Evolutionary conservation across 306 rosid genomes (phyloP).

Genomic region (Herpetospermum pedunculosum): DNA sequence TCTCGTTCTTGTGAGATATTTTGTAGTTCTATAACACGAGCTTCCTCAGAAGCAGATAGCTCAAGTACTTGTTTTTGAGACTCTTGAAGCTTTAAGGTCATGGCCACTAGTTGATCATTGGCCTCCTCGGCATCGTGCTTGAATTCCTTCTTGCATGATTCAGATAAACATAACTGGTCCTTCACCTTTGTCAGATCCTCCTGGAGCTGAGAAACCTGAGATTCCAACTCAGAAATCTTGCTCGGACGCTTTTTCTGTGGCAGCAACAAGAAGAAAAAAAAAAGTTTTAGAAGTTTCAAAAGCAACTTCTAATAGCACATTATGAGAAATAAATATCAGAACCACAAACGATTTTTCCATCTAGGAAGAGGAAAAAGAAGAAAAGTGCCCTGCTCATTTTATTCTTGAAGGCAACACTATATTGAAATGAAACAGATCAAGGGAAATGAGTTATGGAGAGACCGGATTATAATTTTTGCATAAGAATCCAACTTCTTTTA

Average conservation of each 20-base stretch:
- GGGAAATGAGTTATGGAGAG: background rate
- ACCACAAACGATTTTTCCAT: background rate
- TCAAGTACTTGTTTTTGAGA: conserved; percentile 48
- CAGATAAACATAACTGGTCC: conserved; percentile 46
- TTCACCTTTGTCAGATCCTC: conserved; percentile 56
- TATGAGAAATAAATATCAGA: background rate
- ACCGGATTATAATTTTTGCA: background rate
- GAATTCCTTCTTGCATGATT: conserved; percentile 62
- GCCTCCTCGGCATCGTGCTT: conserved; percentile 59
- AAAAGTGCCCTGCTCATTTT: background rate
- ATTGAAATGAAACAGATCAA: background rate
- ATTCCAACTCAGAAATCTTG: conserved; percentile 75
- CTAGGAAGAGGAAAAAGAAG: background rate
- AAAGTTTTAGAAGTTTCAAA: background rate
- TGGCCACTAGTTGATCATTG: conserved; percentile 34
- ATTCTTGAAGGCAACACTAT: background rate
- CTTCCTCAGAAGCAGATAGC: conserved; percentile 43
- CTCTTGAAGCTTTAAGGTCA: conserved; percentile 57
- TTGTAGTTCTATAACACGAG: conserved; percentile 37
- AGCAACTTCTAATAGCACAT: background rate
- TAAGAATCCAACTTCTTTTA: background rate
- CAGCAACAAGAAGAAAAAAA: conserved; percentile 4
- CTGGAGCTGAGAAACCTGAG: conserved; percentile 68
- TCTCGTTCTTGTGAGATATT: conserved; percentile 36
- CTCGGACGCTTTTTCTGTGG: conserved; percentile 72